These are phyloP conservation scores for Colletotrichum sojae DNA, from an alignment of 2,329 filamentous ascomycete species.

Conservation along the genomic window DNA sequence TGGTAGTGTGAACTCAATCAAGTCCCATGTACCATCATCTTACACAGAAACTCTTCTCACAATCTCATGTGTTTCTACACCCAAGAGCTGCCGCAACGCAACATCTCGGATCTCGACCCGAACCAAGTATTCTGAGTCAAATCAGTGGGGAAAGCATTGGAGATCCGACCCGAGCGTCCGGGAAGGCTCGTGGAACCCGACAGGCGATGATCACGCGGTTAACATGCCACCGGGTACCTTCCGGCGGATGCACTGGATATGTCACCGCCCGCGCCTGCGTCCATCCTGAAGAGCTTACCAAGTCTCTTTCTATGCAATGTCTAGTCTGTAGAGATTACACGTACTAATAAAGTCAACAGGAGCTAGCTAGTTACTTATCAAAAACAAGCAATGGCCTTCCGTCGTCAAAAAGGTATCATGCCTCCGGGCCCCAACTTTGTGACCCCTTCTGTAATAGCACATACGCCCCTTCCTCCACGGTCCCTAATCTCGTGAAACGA, in stretches of 20 bases:
- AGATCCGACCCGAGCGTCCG: not conserved
- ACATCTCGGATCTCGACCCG: not conserved
- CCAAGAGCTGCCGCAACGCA: not conserved
- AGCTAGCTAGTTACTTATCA: constrained; percentile 5
- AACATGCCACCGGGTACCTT: constrained; percentile 3
- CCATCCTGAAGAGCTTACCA: not conserved
- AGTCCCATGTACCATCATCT: constrained; percentile 36
- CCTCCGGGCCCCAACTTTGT: not conserved
- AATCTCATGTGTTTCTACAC: constrained; percentile 25
- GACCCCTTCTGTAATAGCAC: not conserved
- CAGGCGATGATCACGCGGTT: not conserved
- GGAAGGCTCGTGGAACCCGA: constrained; percentile 4
- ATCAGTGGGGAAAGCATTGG: constrained; percentile 10
- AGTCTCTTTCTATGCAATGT: not conserved
- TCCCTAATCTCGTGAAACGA: not conserved
- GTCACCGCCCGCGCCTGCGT: not conserved
- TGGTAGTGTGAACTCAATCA: constrained; percentile 40
- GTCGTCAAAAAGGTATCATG: constrained; percentile 29
- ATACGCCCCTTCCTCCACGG: constrained; percentile 20
- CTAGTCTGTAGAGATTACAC: constrained; percentile 5
- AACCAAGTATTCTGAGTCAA: constrained; percentile 8
- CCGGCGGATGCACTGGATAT: not conserved
- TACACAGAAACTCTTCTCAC: constrained; percentile 11
- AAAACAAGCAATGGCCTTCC: constrained; percentile 19
- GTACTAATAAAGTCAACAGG: not conserved